Base-by-base conservation (phyloP, 805 yeast species). In the Saturnispora serradocipensis region DNA sequence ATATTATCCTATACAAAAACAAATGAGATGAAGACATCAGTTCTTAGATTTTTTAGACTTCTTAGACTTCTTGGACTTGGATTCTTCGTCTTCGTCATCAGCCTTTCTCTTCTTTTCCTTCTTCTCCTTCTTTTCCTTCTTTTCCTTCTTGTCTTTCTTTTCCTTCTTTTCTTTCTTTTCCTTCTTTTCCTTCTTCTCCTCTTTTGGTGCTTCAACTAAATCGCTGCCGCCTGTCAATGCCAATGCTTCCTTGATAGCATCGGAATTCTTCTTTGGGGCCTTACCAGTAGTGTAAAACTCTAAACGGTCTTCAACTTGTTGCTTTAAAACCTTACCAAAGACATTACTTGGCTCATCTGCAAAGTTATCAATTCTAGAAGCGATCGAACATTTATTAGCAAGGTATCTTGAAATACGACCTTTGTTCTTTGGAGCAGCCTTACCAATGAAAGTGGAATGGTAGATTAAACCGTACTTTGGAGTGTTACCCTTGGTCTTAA, bases 371-470 rank as follows among this genome's bases (percentile, higher is more conserved):
- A 93, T 91, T 80, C 99, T 88, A 49, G 97, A 88, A 54, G 99
- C 99, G 74, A 93, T 91, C 42, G 99, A 86, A 81, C 98, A 91
- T 75, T 93, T 93, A 85, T 93, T 93, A 59, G 99, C 99, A 72
- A 93, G 77, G 74, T 90, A 93, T 75, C 99, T 86, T 47, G 99
- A 91, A 61, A 93, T 93, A 80, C 98, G 86, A 72, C 99, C 99
- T 82, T 93, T 93, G 78, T 93, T 93, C 77, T 93, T 93, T 59
- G 95, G 84, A 57, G 89, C 76, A 54, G 99, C 99, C 71, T 81
- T 85, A 62, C 96, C 96, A 64, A 89, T 88, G 71, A 88, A 88
- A 32, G 95, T 86, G 45, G 97, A 87, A 74, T 90, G 96, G 77
- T 90, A 89, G 64, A 89, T 88, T 67, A 89, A 80, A 66, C 97